phyloP scores from a whole-genome alignment of 2,329 filamentous ascomycete genomes.

The Cladosporium velox region DNA sequence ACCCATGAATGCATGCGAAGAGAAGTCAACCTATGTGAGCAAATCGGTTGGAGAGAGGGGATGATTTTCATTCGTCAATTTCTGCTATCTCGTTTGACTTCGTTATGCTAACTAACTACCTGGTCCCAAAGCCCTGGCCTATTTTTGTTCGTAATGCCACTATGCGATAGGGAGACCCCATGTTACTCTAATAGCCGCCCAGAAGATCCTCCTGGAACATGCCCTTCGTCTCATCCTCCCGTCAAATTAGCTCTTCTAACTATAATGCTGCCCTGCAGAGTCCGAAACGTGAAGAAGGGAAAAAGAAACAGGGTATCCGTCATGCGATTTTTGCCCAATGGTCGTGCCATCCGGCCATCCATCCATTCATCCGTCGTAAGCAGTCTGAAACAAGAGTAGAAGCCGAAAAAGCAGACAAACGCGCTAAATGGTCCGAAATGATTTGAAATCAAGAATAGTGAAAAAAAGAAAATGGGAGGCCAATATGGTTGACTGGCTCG shows the following conservation, averaged over 20 bases:
- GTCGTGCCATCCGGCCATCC: not conserved
- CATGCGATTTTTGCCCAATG: not conserved
- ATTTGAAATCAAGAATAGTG: not conserved
- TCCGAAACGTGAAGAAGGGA: not conserved
- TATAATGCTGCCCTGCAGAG: not conserved
- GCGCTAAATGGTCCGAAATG: not conserved
- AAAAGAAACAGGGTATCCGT: conserved; percentile 6
- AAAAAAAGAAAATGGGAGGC: not conserved
- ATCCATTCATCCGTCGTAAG: not conserved
- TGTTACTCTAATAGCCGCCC: conserved; percentile 5
- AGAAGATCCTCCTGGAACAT: conserved; percentile 1
- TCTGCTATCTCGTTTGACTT: conserved; percentile 1
- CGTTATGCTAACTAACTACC: not conserved
- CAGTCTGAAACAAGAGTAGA: not conserved
- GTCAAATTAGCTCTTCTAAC: not conserved
- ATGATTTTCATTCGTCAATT: not conserved
- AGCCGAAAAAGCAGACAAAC: not conserved
- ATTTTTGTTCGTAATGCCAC: not conserved
- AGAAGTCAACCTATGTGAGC: not conserved
- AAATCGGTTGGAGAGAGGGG: not conserved
- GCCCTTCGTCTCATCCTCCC: not conserved
- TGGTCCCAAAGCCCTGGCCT: not conserved
- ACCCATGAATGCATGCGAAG: conserved; percentile 21
- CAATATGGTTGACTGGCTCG: not conserved
- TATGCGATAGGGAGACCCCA: not conserved